Evolutionary conservation across 23 red algal genomes (phyloP).

Genomic region (Rhodosorus marinus): DNA sequence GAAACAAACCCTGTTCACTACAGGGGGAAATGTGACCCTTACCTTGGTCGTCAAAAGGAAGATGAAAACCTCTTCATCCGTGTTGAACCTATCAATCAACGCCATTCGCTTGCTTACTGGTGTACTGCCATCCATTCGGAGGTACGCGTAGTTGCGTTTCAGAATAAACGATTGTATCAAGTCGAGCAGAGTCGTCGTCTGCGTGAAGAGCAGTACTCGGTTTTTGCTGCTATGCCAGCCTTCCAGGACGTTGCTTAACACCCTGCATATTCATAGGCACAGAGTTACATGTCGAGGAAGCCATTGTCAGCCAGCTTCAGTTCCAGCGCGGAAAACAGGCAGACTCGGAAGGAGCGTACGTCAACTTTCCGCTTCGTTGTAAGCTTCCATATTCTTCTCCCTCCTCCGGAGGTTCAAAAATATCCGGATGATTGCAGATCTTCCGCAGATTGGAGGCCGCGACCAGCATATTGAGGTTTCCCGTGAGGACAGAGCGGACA

Average conservation of each 20-base stretch:
- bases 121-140: conserved; percentile 92
- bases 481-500: conserved; percentile 33
- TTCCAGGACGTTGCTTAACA: conserved; percentile 39
- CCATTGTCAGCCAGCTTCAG: no score
- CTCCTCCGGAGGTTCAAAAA: conserved; percentile 15
- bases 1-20: background rate
- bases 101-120: conserved; percentile 38
- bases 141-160: conserved; percentile 35
- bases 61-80: conserved; percentile 28
- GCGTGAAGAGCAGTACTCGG: conserved; percentile 82
- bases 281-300: no score
- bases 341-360: no score
- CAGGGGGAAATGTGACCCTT: no score
- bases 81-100: conserved; percentile 89
- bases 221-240: conserved; percentile 21
- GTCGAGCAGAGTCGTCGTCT: conserved; percentile 71
- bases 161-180: conserved; percentile 44
- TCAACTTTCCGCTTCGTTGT: no score
- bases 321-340: no score
- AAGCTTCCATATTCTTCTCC: conserved; percentile 54
- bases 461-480: conserved; percentile 37
- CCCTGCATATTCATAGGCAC: no score
- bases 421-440: conserved; percentile 87
- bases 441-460: conserved; percentile 76
- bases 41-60: conserved; percentile 85